Evolutionary conservation across 2,329 filamentous ascomycete species (phyloP).

Genomic region (Fusarium sulawesiense): DNA sequence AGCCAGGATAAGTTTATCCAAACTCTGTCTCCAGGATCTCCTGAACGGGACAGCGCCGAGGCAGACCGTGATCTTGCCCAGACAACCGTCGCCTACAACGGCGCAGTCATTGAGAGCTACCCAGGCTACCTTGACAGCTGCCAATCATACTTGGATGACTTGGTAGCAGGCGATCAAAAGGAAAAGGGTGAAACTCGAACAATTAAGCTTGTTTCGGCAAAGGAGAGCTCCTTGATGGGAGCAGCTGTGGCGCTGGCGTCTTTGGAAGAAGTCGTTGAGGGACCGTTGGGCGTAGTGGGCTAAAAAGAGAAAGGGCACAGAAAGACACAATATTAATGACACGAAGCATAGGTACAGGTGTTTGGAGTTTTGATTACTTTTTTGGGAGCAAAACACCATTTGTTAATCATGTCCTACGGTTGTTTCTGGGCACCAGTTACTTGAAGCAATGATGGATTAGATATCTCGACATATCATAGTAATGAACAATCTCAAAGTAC

Average conservation of each 20-base stretch:
- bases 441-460: background rate
- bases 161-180: conserved; percentile 56
- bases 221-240: conserved; percentile 80
- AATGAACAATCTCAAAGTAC: background rate
- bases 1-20: conserved; percentile 54
- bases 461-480: background rate
- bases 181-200: conserved; percentile 52
- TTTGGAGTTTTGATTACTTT: conserved; percentile 19
- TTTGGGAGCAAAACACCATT: conserved; percentile 3
- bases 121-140: conserved; percentile 72
- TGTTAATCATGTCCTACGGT: background rate
- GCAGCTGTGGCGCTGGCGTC: conserved; percentile 76
- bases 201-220: conserved; percentile 74
- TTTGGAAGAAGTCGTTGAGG: conserved; percentile 42
- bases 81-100: conserved; percentile 80
- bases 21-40: conserved; percentile 48
- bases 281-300: conserved; percentile 31
- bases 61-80: conserved; percentile 59
- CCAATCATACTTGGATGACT: conserved; percentile 71
- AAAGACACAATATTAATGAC: conserved; percentile 3
- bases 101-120: conserved; percentile 83
- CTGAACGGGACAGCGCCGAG: conserved; percentile 60
- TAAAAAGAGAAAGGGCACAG: background rate
- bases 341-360: conserved; percentile 26
- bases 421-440: background rate